Conservation (phyloP, 140 eudicot species). For the Cichorium intybus region DNA sequence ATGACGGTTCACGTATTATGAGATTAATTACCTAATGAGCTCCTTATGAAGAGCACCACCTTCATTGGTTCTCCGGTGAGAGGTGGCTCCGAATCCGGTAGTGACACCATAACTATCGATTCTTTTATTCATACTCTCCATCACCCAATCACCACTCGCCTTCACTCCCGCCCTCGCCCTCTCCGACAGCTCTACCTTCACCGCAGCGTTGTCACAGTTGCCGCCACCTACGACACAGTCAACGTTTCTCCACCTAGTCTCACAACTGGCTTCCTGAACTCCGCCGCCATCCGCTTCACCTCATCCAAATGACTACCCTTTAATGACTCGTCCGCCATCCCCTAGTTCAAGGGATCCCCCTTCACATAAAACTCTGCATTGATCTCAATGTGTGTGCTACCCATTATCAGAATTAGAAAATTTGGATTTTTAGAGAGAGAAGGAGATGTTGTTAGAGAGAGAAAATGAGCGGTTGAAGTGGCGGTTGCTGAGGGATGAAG, state of each 20-base stretch:
- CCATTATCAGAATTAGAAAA: conserved; percentile 8
- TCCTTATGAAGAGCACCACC: conserved; percentile 77
- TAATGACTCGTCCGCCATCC: conserved; percentile 46
- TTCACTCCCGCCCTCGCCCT: conserved; percentile 51
- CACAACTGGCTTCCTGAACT: conserved; percentile 44
- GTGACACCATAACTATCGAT: conserved; percentile 72
- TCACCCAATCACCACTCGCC: conserved; percentile 74
- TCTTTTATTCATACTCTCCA: conserved; percentile 64
- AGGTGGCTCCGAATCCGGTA: conserved; percentile 72
- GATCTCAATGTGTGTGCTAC: not conserved
- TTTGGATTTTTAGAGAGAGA: not conserved
- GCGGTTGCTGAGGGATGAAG: conserved; percentile 11
- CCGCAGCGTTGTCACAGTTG: conserved; percentile 25
- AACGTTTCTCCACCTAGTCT: conserved; percentile 46
- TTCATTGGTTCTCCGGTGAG: conserved; percentile 65
- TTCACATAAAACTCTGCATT: conserved; percentile 22
- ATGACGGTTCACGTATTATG: not conserved
- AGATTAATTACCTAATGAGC: conserved; percentile 59
- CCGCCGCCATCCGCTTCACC: conserved; percentile 58
- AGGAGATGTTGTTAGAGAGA: not conserved
- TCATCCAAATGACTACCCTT: conserved; percentile 62
- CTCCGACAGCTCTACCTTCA: conserved; percentile 57
- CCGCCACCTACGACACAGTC: conserved; percentile 61
- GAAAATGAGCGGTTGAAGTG: not conserved
- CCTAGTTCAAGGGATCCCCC: conserved; percentile 61